phyloP scores from a whole-genome alignment of 768 basidiomycete species.

The Gymnopilus dilepis region DNA sequence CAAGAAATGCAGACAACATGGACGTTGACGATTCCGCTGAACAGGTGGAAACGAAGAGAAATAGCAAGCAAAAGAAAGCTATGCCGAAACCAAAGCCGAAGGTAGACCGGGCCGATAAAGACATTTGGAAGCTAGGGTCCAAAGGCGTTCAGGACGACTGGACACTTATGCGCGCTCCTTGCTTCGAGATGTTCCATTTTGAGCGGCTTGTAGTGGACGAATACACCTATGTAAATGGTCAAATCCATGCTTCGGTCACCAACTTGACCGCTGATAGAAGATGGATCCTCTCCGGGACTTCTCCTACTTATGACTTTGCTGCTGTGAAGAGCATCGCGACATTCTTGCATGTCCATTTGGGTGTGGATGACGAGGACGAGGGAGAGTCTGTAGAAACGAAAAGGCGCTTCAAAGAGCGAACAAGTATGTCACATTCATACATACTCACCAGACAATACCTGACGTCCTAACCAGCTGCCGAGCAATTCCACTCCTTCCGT shows the following conservation, averaged over 20 bases:
- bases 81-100: constrained; percentile 55
- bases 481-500: constrained; percentile 95
- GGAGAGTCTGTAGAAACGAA: constrained; percentile 76
- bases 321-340: constrained; percentile 90
- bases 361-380: constrained; percentile 88
- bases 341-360: constrained; percentile 89
- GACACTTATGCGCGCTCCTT: constrained; percentile 80
- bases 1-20: constrained; percentile 45
- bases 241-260: constrained; percentile 79
- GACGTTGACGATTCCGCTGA: constrained; percentile 54
- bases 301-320: constrained; percentile 89
- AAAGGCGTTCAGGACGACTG: constrained; percentile 71
- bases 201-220: constrained; percentile 90
- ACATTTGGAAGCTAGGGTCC: constrained; percentile 80
- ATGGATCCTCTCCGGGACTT: constrained; percentile 98
- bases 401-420: constrained; percentile 83
- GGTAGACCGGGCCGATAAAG: constrained; percentile 65
- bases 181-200: constrained; percentile 93
- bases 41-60: constrained; percentile 33
- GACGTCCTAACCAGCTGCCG: constrained; percentile 63
- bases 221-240: constrained; percentile 89
- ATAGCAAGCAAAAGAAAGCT: constrained; percentile 45
- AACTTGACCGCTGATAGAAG: constrained; percentile 76
- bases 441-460: constrained; percentile 12
- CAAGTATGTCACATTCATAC: constrained; percentile 53